Conservation (phyloP, 2,329 filamentous ascomycete genomes). For the Hymenoscyphus infarciens region DNA sequence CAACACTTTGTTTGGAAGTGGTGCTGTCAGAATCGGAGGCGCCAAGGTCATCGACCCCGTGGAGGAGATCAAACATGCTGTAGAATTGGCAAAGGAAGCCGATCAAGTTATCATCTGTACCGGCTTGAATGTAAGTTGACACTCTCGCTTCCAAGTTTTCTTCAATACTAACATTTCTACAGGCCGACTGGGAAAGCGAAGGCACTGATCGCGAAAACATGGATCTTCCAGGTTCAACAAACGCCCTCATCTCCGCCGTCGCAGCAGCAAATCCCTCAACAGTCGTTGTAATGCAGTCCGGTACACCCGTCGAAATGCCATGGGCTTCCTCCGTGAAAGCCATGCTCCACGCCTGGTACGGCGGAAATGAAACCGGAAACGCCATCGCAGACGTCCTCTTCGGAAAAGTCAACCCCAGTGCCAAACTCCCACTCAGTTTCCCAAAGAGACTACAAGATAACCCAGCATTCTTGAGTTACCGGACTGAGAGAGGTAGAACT, state of each 20-base stretch:
- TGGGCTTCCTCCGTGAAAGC: conserved; percentile 55
- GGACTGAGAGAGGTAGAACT: conserved; percentile 64
- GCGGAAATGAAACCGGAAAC: conserved; percentile 82
- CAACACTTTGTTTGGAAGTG: conserved; percentile 51
- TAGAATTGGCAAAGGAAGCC: conserved; percentile 61
- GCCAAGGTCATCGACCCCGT: conserved; percentile 54
- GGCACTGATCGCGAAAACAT: conserved; percentile 75
- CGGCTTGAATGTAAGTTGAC: conserved; percentile 58
- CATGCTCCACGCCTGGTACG: conserved; percentile 77
- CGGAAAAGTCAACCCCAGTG: conserved; percentile 69
- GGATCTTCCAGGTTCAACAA: conserved; percentile 69
- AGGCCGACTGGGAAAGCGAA: conserved; percentile 74
- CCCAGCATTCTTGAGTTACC: conserved; percentile 72
- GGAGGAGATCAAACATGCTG: conserved; percentile 62
- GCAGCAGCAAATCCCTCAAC: conserved; percentile 64
- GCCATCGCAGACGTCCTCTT: conserved; percentile 75
- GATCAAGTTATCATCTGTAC: conserved; percentile 77
- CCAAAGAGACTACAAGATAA: conserved; percentile 66
- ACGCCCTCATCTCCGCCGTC: conserved; percentile 65
- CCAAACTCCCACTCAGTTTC: conserved; percentile 72
- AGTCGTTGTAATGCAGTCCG: conserved; percentile 72
- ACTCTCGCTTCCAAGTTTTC: neutral
- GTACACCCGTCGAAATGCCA: conserved; percentile 70
- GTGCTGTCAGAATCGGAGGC: conserved; percentile 60
- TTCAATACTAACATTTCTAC: neutral